Base-by-base conservation (phyloP, 208 protist genomes). In the Lotmaria passim region DNA sequence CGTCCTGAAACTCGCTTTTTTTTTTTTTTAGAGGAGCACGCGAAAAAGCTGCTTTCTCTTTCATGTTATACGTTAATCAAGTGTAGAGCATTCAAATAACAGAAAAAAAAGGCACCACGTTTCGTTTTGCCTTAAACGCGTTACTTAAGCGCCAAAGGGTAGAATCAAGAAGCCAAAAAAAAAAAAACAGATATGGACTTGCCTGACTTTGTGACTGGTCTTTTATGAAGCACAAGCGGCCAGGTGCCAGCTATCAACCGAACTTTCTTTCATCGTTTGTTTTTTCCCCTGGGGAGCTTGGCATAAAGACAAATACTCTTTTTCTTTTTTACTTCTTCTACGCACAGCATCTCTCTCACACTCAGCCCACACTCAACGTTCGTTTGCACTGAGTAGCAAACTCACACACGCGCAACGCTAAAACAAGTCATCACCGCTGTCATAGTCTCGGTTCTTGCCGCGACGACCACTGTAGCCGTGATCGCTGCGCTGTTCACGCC, bases 371-470 rank as follows among this genome's bases (percentile, higher is more conserved):
- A n/a, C n/a, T n/a, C n/a, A n/a, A n/a, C n/a, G n/a, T 44, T 43
- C 21, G n/a, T 43, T 62, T 7, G 12, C 6, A 39, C 6, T 14
- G 12, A 12, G 12, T 14, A 26, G 21, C 14, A 12, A 24, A 39
- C 12, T 17, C 10, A 28, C 19, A 65, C 1, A 7, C 7, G n/a
- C 11, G 36, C 2, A 7, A 52, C 6, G 39, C 60, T 82, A 86
- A 70, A 80, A 86, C 31, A 83, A 21, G 52, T 79, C 52, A 26
- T 86, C 78, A 5, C 52, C 69, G 63, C 64, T 69, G 47, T 80
- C 65, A 56, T 66, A 62, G 23, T 51, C 75, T 7, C 69, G 41
- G 52, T 63, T 31, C 15, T 63, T 69, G 15, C 52, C 38, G 23
- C 55, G 55, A 21, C 66, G 47, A 44, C 73, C 7, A 41, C 50